Percentiles rank a stretch among this genome's conserved stretches.
phyloP scores from a whole-genome alignment of 257 asterid genomes.

The Misopates orontium region DNA sequence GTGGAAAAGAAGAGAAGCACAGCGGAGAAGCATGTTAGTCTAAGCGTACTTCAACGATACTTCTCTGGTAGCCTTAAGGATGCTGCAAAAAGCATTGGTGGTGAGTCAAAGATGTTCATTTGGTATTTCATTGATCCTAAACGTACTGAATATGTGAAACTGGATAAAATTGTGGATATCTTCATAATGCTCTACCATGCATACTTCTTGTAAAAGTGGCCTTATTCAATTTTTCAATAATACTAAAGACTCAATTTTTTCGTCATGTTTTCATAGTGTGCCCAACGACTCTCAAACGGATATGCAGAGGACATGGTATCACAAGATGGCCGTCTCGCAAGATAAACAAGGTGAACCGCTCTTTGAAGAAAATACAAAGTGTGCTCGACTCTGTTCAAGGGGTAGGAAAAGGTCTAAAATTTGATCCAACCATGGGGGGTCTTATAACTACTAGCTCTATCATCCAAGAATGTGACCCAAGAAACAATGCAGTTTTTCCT shows the following conservation, averaged over 20 bases:
- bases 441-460: slow-evolving; percentile 49
- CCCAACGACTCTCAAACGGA: slow-evolving; percentile 88
- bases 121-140: neutral
- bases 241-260: neutral
- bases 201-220: slow-evolving; percentile 7
- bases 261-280: slow-evolving; percentile 56
- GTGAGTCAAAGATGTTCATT: slow-evolving; percentile 42
- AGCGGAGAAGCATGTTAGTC: slow-evolving; percentile 86
- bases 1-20: slow-evolving; percentile 66
- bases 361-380: slow-evolving; percentile 67
- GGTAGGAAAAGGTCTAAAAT: slow-evolving; percentile 70
- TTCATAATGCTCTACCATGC: neutral
- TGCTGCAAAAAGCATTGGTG: slow-evolving; percentile 96
- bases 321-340: slow-evolving; percentile 93
- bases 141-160: neutral
- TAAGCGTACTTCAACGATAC: slow-evolving; percentile 76
- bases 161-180: neutral
- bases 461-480: slow-evolving; percentile 41
- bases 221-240: neutral
- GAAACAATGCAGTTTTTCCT: slow-evolving; percentile 22
- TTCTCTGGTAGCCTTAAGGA: slow-evolving; percentile 93
- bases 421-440: slow-evolving; percentile 56
- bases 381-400: slow-evolving; percentile 87
- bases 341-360: slow-evolving; percentile 83
- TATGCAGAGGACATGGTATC: slow-evolving; percentile 88